phyloP scores from a whole-genome alignment of 257 asterid species.

The Capsicum baccatum region DNA sequence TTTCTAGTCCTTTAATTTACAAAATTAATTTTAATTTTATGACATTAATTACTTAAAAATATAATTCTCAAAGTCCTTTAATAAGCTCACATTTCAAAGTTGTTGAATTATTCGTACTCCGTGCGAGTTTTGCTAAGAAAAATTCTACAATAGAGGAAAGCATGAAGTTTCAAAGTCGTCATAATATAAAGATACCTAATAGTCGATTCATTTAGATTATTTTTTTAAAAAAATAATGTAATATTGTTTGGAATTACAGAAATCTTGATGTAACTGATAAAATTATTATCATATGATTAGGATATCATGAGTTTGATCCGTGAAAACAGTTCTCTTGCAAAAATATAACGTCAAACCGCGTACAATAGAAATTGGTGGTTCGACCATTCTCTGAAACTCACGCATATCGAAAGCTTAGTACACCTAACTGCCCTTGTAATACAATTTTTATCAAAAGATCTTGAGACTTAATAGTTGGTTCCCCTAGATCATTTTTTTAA shows the following conservation, averaged over 20 bases:
- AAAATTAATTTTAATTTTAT: neutral
- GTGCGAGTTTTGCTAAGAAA: neutral
- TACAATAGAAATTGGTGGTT: too few relatives aligned
- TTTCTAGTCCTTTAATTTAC: neutral
- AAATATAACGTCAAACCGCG: too few relatives aligned
- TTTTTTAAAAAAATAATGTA: neutral
- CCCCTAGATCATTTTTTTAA: too few relatives aligned
- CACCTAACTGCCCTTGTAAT: too few relatives aligned
- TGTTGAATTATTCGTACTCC: neutral
- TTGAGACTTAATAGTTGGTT: too few relatives aligned
- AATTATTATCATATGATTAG: neutral
- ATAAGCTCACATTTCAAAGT: neutral
- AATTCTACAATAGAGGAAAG: neutral
- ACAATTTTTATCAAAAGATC: too few relatives aligned
- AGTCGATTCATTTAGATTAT: neutral
- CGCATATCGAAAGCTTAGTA: too few relatives aligned
- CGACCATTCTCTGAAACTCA: too few relatives aligned
- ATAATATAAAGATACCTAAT: too few relatives aligned
- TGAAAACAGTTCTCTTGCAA: too few relatives aligned
- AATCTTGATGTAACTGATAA: neutral
- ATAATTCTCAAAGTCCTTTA: neutral
- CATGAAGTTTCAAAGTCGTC: slow-evolving; percentile 5
- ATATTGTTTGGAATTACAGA: neutral
- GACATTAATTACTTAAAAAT: neutral
- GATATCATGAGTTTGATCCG: neutral